phyloP scores from a whole-genome alignment of 805 yeast genomes.

The Debaryomyces hansenii region DNA sequence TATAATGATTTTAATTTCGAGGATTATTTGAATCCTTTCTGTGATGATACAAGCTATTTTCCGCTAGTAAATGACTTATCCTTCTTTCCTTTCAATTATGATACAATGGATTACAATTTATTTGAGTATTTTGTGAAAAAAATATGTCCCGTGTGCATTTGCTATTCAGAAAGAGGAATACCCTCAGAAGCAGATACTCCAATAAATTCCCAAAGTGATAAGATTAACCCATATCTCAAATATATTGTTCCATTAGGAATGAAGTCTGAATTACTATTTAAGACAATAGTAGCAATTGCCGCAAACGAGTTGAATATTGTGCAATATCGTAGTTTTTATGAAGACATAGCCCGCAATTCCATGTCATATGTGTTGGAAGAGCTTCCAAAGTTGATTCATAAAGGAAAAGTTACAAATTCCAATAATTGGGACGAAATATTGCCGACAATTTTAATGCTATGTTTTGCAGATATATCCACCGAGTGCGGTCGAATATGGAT shows the following conservation, averaged over 20 bases:
- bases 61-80: no score
- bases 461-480: slow-evolving; percentile 42
- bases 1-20: slow-evolving; percentile 13
- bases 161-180: slow-evolving; percentile 27
- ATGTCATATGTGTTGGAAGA: slow-evolving; percentile 8
- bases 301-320: slow-evolving; percentile 33
- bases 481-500: slow-evolving; percentile 42
- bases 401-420: slow-evolving; percentile 1
- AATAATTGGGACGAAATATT: slow-evolving; percentile 41
- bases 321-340: slow-evolving; percentile 22
- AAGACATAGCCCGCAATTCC: slow-evolving; percentile 24
- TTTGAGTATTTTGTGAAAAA: slow-evolving; percentile 30
- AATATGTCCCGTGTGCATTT: slow-evolving; percentile 41
- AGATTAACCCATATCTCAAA: slow-evolving; percentile 36
- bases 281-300: slow-evolving; percentile 30
- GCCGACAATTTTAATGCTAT: slow-evolving; percentile 38
- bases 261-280: slow-evolving; percentile 28
- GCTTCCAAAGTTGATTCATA: no score
- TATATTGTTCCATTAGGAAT: slow-evolving; percentile 38
- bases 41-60: no score
- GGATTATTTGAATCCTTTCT: background rate
- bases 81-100: background rate
- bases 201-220: slow-evolving; percentile 5
- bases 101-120: slow-evolving; percentile 6
- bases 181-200: background rate